Base-by-base conservation (phyloP, 2,329 filamentous ascomycete species). In the Dactylellina haptotyla region DNA sequence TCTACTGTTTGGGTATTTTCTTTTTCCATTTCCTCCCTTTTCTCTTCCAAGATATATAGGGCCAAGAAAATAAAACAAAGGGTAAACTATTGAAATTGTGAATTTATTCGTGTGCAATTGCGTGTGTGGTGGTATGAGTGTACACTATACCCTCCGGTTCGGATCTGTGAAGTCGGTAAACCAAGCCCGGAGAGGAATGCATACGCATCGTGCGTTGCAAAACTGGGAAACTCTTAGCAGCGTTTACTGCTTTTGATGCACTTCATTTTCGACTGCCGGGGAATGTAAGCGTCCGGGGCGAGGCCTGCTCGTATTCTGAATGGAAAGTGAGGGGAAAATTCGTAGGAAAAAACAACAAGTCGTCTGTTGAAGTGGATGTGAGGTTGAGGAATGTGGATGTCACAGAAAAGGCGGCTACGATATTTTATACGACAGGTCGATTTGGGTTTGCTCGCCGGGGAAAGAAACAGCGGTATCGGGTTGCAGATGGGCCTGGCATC, bases 401-500 rank as follows among this genome's bases (percentile, higher is more conserved):
- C 10, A 23, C 9, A 28, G 37, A 8, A 10, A 57, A 10, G 32
- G 18, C 14, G 20, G 8, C 6, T 2, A 4, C 9, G 16, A 26
- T 26, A 30, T 53, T 34, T 6, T 14, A 34, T 54, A 37, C 32
- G 16, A 10, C 23, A 23, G 46, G 23, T 51, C 16, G 4, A n/a
- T n/a, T 48, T 26, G 14, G 8, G 23, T 54, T 20, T 54, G 28
- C 28, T 6, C 8, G 28, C n/a, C 50, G 16, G n/a, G 23, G 10
- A n/a, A 4, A 20, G 18, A 8, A 32, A 25, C 25, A 41, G 61
- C 61, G 61, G 61, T 64, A 64, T 64, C 61, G 61, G 61, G 43
- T 64, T 34, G 25, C 3, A 23, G 30, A 23, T 32, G 30, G 43
- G 16, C 6, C 5, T 4, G 43, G 16, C 10, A 20, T 4, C 39